A percentile compares a stretch with the other conserved stretches of the same genome.
Evolutionary conservation across 192 early-diverging fungal genomes (phyloP).

Genomic region (Backusella sp.): DNA sequence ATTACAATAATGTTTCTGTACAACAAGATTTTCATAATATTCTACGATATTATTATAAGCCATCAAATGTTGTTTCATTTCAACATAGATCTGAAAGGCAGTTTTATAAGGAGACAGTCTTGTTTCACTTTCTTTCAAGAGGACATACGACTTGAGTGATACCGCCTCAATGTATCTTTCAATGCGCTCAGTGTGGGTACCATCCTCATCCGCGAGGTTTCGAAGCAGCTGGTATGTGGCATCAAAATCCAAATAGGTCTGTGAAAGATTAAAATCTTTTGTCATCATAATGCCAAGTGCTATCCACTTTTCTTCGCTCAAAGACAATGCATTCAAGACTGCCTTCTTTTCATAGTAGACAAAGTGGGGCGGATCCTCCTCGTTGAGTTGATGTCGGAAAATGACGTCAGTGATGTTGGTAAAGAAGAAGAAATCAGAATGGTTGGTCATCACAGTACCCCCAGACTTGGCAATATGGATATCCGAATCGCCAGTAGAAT

Average conservation of each 20-base stretch:
- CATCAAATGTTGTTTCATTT: background rate
- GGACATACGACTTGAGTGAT: background rate
- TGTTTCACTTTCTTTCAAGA: background rate
- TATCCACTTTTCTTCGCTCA: background rate
- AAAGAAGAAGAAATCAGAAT: background rate
- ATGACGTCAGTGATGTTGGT: background rate
- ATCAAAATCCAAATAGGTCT: background rate
- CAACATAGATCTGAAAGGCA: background rate
- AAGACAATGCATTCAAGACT: background rate
- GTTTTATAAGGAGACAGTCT: background rate
- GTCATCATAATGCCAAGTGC: background rate
- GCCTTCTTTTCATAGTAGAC: background rate
- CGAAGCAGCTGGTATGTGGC: background rate
- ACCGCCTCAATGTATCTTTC: background rate
- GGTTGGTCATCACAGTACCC: background rate
- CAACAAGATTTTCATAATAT: background rate
- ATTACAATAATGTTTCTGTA: background rate
- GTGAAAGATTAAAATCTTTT: background rate
- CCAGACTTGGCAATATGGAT: background rate
- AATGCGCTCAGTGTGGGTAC: background rate
- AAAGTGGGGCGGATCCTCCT: background rate
- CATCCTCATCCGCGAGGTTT: background rate
- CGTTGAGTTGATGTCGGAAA: background rate
- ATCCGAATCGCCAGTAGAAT: background rate
- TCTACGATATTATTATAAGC: background rate